These are phyloP conservation scores for Pseudogymnoascus pannorum DNA, from an alignment of 2,329 filamentous ascomycete species.

Conservation along the genomic window DNA sequence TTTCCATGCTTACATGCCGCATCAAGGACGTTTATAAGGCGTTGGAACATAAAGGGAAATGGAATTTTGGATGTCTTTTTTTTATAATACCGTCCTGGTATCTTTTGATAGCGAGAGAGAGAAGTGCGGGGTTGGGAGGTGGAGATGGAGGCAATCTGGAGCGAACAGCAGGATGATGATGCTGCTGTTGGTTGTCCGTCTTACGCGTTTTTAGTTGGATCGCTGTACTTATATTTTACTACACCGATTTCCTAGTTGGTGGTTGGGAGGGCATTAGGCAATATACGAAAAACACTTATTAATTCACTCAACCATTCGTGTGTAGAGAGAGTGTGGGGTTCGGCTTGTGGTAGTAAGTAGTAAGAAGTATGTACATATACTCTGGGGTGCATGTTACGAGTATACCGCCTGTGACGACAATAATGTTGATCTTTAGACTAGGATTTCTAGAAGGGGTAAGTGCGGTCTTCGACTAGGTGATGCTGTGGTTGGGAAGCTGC, in stretches of 20 bases:
- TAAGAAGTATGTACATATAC: not conserved
- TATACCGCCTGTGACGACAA: not conserved
- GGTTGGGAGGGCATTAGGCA: not conserved
- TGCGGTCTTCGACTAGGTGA: not conserved
- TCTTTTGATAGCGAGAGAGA: not conserved
- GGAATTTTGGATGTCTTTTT: not conserved
- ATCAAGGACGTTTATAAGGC: conserved; percentile 7
- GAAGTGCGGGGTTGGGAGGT: not conserved
- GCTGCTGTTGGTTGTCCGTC: not conserved
- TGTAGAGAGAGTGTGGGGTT: not conserved
- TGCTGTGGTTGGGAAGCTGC: no score
- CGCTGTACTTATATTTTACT: not conserved
- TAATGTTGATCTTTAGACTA: not conserved
- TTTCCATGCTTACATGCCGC: conserved; percentile 7
- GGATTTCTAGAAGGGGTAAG: not conserved
- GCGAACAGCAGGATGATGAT: no score
- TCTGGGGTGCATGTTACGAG: not conserved
- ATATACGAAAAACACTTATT: conserved; percentile 1
- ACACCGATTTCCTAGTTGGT: not conserved
- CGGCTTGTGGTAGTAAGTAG: not conserved
- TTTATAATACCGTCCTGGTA: not conserved
- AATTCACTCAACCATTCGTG: not conserved
- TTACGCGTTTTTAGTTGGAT: not conserved
- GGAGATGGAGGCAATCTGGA: not conserved
- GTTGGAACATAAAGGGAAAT: conserved; percentile 1